A percentile compares a stretch with the other conserved stretches of the same genome.
These are phyloP conservation scores for Takakia lepidozioides DNA, from an alignment of 225 moss, liverwort and hornwort species.

Conservation along the genomic window DNA sequence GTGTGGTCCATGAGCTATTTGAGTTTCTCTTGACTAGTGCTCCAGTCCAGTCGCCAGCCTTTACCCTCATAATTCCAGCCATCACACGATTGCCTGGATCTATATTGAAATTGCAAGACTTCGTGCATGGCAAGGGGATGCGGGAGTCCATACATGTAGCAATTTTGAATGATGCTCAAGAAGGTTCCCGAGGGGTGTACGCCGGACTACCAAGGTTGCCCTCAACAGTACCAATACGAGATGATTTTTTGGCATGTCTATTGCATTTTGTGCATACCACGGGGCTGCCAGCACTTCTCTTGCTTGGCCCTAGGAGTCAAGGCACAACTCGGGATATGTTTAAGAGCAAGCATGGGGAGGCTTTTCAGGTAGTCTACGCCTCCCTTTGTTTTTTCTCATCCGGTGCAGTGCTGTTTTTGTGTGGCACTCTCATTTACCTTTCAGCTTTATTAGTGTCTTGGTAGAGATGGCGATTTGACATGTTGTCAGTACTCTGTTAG, in stretches of 20 bases:
- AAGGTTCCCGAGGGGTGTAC: constrained; percentile 1
- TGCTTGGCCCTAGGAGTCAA: constrained; percentile 34
- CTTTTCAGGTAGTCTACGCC: constrained; percentile 41
- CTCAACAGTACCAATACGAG: constrained; percentile 23
- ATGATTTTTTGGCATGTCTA: constrained; percentile 40
- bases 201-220: constrained; percentile 29
- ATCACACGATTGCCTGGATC: constrained; percentile 34
- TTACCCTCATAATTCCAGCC: constrained; percentile 32
- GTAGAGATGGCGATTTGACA: not conserved
- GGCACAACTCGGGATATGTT: too few species aligned
- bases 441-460: not conserved
- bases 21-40: constrained; percentile 36
- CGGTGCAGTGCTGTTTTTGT: too few species aligned
- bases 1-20: constrained; percentile 32
- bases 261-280: constrained; percentile 48
- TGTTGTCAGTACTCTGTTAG: not conserved
- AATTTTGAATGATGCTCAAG: constrained; percentile 17
- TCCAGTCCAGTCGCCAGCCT: constrained; percentile 36
- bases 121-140: constrained; percentile 8
- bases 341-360: too few species aligned
- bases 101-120: constrained; percentile 9
- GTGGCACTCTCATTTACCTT: too few species aligned
- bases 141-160: constrained; percentile 15
- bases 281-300: constrained; percentile 32
- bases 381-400: too few species aligned